Evolutionary conservation across 2,329 filamentous ascomycete species (phyloP).

Genomic region (Lasiodiplodia sp.): DNA sequence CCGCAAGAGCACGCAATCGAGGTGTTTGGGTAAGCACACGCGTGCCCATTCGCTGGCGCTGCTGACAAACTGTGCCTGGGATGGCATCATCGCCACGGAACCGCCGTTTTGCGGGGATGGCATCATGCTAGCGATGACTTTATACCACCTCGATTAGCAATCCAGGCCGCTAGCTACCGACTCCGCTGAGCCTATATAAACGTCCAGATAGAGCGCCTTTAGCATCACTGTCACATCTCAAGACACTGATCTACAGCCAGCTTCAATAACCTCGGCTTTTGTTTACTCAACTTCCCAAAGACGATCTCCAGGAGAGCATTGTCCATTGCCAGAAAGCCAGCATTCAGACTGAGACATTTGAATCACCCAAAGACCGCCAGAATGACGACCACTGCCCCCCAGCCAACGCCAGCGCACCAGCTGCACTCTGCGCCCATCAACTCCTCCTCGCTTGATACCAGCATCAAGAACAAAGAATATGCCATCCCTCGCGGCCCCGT

Average conservation of each 20-base stretch:
- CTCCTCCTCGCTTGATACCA: conserved; percentile 39
- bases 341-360: too few relatives aligned
- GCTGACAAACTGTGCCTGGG: conserved; percentile 24
- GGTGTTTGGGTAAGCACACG: conserved; percentile 23
- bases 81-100: conserved; percentile 29
- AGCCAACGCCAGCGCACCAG: conserved; percentile 53
- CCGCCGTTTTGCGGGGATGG: conserved; percentile 19
- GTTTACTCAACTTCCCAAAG: not conserved
- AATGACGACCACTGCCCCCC: conserved; percentile 52
- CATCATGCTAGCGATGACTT: conserved; percentile 24
- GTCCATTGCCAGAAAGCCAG: not conserved
- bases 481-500: conserved; percentile 66
- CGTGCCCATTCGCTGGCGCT: conserved; percentile 14
- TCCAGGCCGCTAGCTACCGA: not conserved
- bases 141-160: conserved; percentile 21
- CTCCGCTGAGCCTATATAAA: conserved; percentile 3
- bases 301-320: not conserved
- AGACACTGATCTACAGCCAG: conserved; percentile 1
- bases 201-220: conserved; percentile 11
- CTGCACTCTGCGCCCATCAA: conserved; percentile 40
- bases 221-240: conserved; percentile 1
- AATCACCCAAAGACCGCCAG: conserved; percentile 35
- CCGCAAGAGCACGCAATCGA: conserved; percentile 29
- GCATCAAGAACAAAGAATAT: conserved; percentile 36
- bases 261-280: not conserved